Evolutionary conservation across 306 rosid species (phyloP).

Genomic region (Cucurbita pepo): DNA sequence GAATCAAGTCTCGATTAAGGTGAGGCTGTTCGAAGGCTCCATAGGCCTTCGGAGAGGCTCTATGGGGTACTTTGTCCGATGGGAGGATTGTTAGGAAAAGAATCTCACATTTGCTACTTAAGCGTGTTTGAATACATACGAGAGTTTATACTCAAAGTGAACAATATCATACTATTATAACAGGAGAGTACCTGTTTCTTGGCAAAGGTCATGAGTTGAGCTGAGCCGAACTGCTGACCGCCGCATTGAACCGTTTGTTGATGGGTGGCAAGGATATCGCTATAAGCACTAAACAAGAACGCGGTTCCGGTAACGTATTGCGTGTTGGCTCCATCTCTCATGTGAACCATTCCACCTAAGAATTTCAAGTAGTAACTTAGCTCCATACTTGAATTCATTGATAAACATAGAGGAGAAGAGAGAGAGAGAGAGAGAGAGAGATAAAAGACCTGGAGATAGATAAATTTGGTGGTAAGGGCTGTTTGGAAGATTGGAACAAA

Average conservation of each 20-base stretch:
- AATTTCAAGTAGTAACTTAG: too few species aligned
- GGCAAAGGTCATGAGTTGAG: conserved; percentile 30
- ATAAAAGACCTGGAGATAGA: conserved; percentile 30
- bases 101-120: too few species aligned
- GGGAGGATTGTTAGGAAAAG: too few species aligned
- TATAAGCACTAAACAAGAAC: conserved; percentile 28
- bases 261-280: conserved; percentile 38
- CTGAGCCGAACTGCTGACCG: conserved; percentile 15
- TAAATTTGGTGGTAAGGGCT: conserved; percentile 58
- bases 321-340: conserved; percentile 78
- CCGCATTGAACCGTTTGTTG: conserved; percentile 40
- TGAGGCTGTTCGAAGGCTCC: too few species aligned
- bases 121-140: too few species aligned
- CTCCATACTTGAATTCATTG: too few species aligned
- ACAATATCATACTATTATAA: too few species aligned
- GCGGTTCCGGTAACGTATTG: conserved; percentile 61
- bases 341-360: conserved; percentile 45
- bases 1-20: too few species aligned
- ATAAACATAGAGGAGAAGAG: background rate
- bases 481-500: conserved; percentile 64
- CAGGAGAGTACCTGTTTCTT: conserved; percentile 34
- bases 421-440: background rate
- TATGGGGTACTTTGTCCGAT: too few species aligned
- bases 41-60: too few species aligned
- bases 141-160: too few species aligned